Percentiles rank a stretch among this genome's conserved stretches.
These are phyloP conservation scores for Solanum sparsipilum DNA, from an alignment of 257 asterid genomes.

Conservation along the genomic window DNA sequence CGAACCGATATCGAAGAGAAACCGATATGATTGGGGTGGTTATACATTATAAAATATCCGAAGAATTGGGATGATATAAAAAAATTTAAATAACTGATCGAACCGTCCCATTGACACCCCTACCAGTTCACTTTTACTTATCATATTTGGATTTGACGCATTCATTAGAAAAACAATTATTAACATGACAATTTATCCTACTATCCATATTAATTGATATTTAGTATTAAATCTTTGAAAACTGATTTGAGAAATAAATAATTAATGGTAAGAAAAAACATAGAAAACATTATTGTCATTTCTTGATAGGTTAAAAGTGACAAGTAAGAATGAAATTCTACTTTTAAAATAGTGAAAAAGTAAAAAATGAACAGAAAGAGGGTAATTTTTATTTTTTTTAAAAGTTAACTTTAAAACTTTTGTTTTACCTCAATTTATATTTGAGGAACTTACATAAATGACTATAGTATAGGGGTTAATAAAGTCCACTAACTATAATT, in stretches of 20 bases:
- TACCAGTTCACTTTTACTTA: neutral
- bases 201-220: neutral
- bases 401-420: too few relatives aligned
- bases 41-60: neutral
- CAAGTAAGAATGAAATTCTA: neutral
- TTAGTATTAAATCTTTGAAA: too few relatives aligned
- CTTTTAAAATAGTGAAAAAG: neutral
- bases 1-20: neutral
- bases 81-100: rapidly evolving
- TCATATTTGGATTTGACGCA: neutral
- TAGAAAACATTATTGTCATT: neutral
- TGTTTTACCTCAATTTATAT: neutral
- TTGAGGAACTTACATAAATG: neutral
- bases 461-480: neutral
- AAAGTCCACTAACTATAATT: too few relatives aligned
- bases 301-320: too few relatives aligned
- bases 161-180: neutral
- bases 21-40: neutral
- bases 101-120: neutral
- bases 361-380: too few relatives aligned
- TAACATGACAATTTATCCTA: neutral
- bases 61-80: too few relatives aligned
- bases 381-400: too few relatives aligned
- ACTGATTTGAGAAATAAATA: too few relatives aligned
- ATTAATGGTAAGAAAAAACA: neutral